phyloP scores from a whole-genome alignment of 2,329 filamentous ascomycete species.

The Chalara sp. region DNA sequence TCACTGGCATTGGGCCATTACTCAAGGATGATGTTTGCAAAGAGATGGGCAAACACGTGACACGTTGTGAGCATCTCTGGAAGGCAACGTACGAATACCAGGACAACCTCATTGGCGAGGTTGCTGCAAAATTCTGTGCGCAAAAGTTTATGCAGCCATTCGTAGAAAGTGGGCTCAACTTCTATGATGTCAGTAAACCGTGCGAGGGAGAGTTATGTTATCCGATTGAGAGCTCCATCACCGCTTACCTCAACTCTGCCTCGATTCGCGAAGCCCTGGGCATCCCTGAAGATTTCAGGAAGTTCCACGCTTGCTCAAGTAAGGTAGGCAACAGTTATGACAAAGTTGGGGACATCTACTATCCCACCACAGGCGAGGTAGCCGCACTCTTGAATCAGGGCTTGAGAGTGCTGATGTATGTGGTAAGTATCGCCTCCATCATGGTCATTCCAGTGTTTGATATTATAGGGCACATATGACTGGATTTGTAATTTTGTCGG shows the following conservation, averaged over 20 bases:
- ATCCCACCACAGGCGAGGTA: slow-evolving; percentile 13
- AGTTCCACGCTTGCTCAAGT: slow-evolving; percentile 13
- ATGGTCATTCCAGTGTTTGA: not conserved
- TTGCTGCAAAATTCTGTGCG: slow-evolving; percentile 6
- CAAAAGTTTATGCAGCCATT: slow-evolving; percentile 15
- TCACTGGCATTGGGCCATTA: slow-evolving; percentile 14
- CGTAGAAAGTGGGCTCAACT: slow-evolving; percentile 10
- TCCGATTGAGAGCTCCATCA: slow-evolving; percentile 16
- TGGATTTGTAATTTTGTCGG: slow-evolving; percentile 20
- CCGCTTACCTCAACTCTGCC: slow-evolving; percentile 13
- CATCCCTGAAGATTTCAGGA: slow-evolving; percentile 9
- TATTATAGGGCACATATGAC: slow-evolving; percentile 12
- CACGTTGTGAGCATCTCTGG: slow-evolving; percentile 14
- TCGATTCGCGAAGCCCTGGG: slow-evolving; percentile 13
- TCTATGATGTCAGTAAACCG: slow-evolving; percentile 17
- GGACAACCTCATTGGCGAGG: slow-evolving; percentile 12
- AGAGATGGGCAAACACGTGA: slow-evolving; percentile 10
- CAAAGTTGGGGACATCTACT: slow-evolving; percentile 14
- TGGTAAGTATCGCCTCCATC: slow-evolving; percentile 1
- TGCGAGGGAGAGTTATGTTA: slow-evolving; percentile 17
- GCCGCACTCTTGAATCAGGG: slow-evolving; percentile 13
- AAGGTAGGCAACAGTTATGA: slow-evolving; percentile 14
- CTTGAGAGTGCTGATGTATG: slow-evolving; percentile 17
- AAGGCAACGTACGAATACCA: slow-evolving; percentile 10
- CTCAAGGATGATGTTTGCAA: slow-evolving; percentile 10